Percentiles rank a stretch among this genome's conserved stretches.
Conservation (phyloP, 306 rosid species). For the Astragalus membranaceus region DNA sequence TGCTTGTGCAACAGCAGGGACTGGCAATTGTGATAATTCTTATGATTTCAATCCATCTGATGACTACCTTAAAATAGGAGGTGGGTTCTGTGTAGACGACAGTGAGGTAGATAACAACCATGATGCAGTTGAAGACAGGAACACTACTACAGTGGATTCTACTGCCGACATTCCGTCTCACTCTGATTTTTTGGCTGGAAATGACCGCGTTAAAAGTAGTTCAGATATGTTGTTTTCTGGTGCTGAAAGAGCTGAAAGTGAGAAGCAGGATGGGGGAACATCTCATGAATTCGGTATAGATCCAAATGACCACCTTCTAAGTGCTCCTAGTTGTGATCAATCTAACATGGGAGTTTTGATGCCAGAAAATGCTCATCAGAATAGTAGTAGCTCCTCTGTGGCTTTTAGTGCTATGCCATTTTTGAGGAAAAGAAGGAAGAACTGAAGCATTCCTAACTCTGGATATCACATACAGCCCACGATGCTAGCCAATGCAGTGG, state of each 20-base stretch:
- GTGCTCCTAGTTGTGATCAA: constrained; percentile 16
- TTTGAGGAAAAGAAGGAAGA: constrained; percentile 56
- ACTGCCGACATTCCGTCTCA: constrained; percentile 11
- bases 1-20: constrained; percentile 29
- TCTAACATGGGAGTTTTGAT: constrained; percentile 6
- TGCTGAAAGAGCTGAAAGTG: constrained; percentile 11
- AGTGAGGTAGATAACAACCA: constrained; percentile 17
- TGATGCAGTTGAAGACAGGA: constrained; percentile 19
- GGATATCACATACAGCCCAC: not conserved
- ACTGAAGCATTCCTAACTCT: constrained; percentile 12
- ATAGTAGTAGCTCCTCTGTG: constrained; percentile 15
- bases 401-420: constrained; percentile 71
- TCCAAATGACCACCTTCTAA: constrained; percentile 8
- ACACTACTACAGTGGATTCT: constrained; percentile 6
- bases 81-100: constrained; percentile 60
- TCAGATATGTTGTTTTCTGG: constrained; percentile 18
- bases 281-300: constrained; percentile 8
- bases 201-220: constrained; percentile 9
- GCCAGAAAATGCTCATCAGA: constrained; percentile 24
- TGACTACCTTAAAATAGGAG: constrained; percentile 46
- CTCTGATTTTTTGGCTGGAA: constrained; percentile 25
- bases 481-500: not conserved
- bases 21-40: constrained; percentile 12
- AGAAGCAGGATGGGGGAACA: constrained; percentile 9
- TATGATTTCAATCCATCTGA: constrained; percentile 20